Evolutionary conservation across 1,284 basidiomycete species (phyloP).

Genomic region (Boletus sp.): DNA sequence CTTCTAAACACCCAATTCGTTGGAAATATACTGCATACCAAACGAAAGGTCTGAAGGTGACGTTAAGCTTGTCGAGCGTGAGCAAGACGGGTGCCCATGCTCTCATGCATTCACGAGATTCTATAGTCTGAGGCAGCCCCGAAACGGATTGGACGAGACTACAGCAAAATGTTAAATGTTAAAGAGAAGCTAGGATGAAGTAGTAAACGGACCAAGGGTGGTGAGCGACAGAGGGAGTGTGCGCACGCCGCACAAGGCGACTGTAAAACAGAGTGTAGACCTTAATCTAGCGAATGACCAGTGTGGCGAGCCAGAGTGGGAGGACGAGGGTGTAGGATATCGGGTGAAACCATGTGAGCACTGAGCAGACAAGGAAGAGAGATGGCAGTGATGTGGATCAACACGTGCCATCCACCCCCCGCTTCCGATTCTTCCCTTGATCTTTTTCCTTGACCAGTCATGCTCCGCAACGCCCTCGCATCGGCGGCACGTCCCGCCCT

Average conservation of each 20-base stretch:
- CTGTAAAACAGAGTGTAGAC: slow-evolving; percentile 39
- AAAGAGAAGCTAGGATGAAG: slow-evolving; percentile 60
- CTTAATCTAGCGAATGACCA: slow-evolving; percentile 60
- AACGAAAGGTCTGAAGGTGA: slow-evolving; percentile 65
- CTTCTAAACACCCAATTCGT: slow-evolving; percentile 50
- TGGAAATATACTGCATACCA: slow-evolving; percentile 63
- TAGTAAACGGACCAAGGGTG: background rate
- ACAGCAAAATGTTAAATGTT: slow-evolving; percentile 67
- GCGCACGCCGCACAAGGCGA: slow-evolving; percentile 58
- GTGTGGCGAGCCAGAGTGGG: slow-evolving; percentile 69
- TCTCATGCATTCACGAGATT: slow-evolving; percentile 69
- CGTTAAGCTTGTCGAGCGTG: slow-evolving; percentile 75
- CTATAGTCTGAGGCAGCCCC: slow-evolving; percentile 53
- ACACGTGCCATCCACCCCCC: background rate
- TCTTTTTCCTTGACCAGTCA: slow-evolving; percentile 35
- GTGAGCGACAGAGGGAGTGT: background rate
- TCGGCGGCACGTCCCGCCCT: slow-evolving; percentile 52
- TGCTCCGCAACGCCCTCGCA: slow-evolving; percentile 66
- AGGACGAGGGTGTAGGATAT: slow-evolving; percentile 60
- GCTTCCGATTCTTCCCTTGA: slow-evolving; percentile 27
- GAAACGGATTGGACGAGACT: slow-evolving; percentile 54
- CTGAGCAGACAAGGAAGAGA: no score
- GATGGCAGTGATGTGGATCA: no score
- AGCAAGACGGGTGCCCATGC: slow-evolving; percentile 68
- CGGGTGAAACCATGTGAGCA: background rate